Evolutionary conservation across 2,329 filamentous ascomycete genomes (phyloP).

Genomic region (Neopestalotiopsis sp.): DNA sequence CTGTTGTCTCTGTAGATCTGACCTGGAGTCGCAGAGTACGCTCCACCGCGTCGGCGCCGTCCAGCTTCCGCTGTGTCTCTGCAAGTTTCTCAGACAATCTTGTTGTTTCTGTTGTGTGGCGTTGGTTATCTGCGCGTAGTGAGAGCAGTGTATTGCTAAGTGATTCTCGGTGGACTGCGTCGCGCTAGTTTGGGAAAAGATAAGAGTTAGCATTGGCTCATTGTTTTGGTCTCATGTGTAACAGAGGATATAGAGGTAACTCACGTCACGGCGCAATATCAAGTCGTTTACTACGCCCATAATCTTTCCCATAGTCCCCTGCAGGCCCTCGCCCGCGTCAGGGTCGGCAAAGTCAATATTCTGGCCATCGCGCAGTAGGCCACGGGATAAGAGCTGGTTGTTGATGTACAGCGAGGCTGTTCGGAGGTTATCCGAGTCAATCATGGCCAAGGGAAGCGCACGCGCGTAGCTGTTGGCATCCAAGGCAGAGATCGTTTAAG

Average conservation of each 20-base stretch:
- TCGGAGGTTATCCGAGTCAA: conserved; percentile 65
- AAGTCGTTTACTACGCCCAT: conserved; percentile 95
- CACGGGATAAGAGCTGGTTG: conserved; percentile 71
- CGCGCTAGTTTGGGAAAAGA: conserved; percentile 61
- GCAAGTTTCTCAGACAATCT: conserved; percentile 58
- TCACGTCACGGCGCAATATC: conserved; percentile 85
- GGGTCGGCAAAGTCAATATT: conserved; percentile 83
- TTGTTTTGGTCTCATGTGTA: background rate
- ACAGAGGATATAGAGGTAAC: conserved; percentile 29
- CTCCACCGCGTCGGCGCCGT: conserved; percentile 71
- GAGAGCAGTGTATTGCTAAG: conserved; percentile 78
- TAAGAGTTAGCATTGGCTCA: background rate
- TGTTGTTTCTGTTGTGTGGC: conserved; percentile 72
- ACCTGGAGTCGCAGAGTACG: conserved; percentile 72
- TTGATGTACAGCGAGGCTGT: conserved; percentile 76
- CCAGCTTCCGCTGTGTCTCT: conserved; percentile 60
- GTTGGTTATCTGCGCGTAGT: conserved; percentile 75
- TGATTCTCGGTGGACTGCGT: conserved; percentile 86
- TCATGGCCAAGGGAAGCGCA: conserved; percentile 27
- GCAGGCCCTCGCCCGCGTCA: conserved; percentile 63
- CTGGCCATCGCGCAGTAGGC: conserved; percentile 70
- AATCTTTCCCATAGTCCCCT: conserved; percentile 78
- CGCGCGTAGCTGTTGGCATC: background rate
- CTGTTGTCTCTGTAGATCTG: conserved; percentile 73
- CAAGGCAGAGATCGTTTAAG: background rate